A percentile compares a stretch with the other conserved stretches of the same genome.
Conservation (phyloP, 2,329 filamentous ascomycete species). For the Aspergillus fischeri region DNA sequence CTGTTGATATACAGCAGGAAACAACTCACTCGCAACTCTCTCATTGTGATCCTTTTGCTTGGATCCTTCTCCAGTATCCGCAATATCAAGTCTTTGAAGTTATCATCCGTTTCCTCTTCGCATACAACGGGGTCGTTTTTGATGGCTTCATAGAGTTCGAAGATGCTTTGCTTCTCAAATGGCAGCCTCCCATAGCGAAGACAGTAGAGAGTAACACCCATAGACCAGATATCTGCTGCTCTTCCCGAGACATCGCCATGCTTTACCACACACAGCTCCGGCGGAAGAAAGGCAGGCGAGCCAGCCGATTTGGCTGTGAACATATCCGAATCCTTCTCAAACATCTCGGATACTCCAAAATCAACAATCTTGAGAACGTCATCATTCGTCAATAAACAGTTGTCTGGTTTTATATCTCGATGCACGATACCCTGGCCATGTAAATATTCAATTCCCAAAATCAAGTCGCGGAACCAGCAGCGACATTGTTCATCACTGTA, state of each 20-base stretch:
- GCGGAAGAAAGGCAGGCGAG: constrained; percentile 89
- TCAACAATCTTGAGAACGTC: constrained; percentile 96
- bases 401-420: constrained; percentile 96
- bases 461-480: constrained; percentile 90
- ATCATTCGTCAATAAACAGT: constrained; percentile 82
- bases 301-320: constrained; percentile 88
- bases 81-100: constrained; percentile 70
- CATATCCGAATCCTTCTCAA: constrained; percentile 84
- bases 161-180: constrained; percentile 71
- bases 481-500: constrained; percentile 80
- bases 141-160: constrained; percentile 89
- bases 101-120: constrained; percentile 59
- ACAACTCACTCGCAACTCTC: constrained; percentile 67
- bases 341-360: constrained; percentile 99
- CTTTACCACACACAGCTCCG: constrained; percentile 81
- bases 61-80: constrained; percentile 82
- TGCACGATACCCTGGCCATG: constrained; percentile 94
- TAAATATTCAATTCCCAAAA: constrained; percentile 91
- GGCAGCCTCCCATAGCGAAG: constrained; percentile 84
- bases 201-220: constrained; percentile 94
- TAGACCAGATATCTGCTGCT: constrained; percentile 95
- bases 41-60: constrained; percentile 75
- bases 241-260: constrained; percentile 85
- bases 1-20: background rate
- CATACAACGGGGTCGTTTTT: constrained; percentile 63